Evolutionary conservation across 208 protist genomes (phyloP).

Genomic region (Novymonas esmeraldas): DNA sequence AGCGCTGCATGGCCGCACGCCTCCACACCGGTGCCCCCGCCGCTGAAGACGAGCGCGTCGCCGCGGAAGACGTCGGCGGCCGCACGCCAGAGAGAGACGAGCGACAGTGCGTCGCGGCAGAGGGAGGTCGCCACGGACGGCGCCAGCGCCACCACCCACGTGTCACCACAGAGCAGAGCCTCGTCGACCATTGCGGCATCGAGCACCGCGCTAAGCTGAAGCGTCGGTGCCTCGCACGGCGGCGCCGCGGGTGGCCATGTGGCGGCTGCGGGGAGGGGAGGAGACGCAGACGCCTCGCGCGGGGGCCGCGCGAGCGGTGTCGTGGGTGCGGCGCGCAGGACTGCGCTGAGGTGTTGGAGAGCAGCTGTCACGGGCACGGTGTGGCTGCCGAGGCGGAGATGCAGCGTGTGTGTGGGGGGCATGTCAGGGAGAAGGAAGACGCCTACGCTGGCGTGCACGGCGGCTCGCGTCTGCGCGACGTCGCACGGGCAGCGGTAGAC

Average conservation of each 20-base stretch:
- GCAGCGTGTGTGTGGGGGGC: constrained; percentile 3
- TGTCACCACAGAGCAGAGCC: constrained; percentile 50
- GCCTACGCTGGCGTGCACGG: constrained; percentile 41
- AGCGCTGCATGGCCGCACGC: constrained; percentile 28
- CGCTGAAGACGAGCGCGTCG: constrained; percentile 48
- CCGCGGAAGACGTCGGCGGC: constrained; percentile 21
- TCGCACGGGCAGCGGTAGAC: constrained; percentile 49
- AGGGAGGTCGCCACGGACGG: background rate
- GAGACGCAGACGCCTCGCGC: no score
- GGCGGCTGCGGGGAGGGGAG: no score
- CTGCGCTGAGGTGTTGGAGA: no score
- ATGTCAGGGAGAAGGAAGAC: constrained; percentile 21
- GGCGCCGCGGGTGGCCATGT: no score
- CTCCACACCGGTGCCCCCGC: constrained; percentile 34
- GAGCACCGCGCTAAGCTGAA: constrained; percentile 32
- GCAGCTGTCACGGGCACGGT: no score
- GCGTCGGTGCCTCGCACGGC: constrained; percentile 1
- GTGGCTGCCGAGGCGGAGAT: no score
- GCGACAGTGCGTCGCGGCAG: background rate
- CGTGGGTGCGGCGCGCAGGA: no score
- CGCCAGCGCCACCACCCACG: constrained; percentile 45
- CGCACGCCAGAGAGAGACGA: constrained; percentile 2
- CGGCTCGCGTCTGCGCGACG: constrained; percentile 36
- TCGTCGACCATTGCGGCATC: constrained; percentile 44
- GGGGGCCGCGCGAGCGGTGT: no score